phyloP scores from a whole-genome alignment of 192 early-diverging fungal genomes.

The Podila epicladia region DNA sequence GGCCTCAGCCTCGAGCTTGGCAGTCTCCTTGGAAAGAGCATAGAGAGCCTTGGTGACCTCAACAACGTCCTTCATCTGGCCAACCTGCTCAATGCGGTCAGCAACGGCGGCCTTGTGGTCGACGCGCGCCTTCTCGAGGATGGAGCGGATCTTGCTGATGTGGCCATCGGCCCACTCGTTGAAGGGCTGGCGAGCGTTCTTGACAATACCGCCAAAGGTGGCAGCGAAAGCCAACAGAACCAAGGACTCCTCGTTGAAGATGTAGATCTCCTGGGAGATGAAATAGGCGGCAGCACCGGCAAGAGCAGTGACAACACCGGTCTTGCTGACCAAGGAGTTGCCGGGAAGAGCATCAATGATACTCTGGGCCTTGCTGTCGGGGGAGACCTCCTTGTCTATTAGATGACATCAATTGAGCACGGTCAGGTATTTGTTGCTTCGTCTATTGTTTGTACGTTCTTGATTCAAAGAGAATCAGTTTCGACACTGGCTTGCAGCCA shows the following conservation, averaged over 20 bases:
- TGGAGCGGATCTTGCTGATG: slow-evolving; percentile 80
- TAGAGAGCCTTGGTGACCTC: slow-evolving; percentile 93
- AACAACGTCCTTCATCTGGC: slow-evolving; percentile 93
- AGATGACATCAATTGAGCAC: not conserved
- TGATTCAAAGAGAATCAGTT: no score
- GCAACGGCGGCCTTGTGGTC: slow-evolving; percentile 93
- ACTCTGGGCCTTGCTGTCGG: slow-evolving; percentile 87
- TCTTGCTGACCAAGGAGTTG: slow-evolving; percentile 87
- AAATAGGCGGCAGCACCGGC: slow-evolving; percentile 87
- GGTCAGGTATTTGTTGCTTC: not conserved
- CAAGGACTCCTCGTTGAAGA: slow-evolving; percentile 93
- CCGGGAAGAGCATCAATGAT: slow-evolving; percentile 95
- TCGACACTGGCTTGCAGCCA: no score
- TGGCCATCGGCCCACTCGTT: slow-evolving; percentile 78
- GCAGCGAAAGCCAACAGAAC: slow-evolving; percentile 84
- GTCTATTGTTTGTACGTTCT: no score
- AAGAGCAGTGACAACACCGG: slow-evolving; percentile 83
- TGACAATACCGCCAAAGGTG: slow-evolving; percentile 82
- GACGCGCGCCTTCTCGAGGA: slow-evolving; percentile 84
- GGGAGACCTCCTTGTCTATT: slow-evolving; percentile 60
- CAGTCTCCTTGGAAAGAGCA: slow-evolving; percentile 95
- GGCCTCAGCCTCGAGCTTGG: slow-evolving; percentile 91
- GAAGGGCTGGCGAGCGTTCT: slow-evolving; percentile 83
- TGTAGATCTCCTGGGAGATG: slow-evolving; percentile 98
- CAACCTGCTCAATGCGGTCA: slow-evolving; percentile 90